Base-by-base conservation (phyloP, 108 stramenopile species). In the Discostella pseudostelligera region DNA sequence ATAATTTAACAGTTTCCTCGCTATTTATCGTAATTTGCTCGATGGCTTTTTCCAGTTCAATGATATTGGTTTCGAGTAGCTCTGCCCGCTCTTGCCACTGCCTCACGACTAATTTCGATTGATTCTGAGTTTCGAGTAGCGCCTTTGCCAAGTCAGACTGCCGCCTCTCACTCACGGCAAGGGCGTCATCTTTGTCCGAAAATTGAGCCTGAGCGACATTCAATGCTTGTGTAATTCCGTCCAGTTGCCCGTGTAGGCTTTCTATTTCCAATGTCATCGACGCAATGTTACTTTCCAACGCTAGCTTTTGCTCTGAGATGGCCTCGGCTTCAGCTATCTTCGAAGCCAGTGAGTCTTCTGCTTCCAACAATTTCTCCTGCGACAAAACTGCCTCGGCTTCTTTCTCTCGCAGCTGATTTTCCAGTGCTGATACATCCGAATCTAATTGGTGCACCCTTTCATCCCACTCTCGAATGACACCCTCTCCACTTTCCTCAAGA, bases 41-140 rank as follows among this genome's bases (percentile, higher is more conserved):
- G 0, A 85, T 49, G 10, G 81, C 44, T 39, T 56, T 39, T 43
- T 88, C 79, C 29, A 89, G 44, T 62, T 84, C 85, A 35, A 67
- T 56, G 28, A 76, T 54, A 43, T 40, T 70, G 11, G 53, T 21
- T 43, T 69, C 62, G 20, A 67, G 70, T 47, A 73, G 47, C 13
- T 76, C 60, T 35, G 69, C 57, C 20, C 74, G 47, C 17, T 81
- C 74, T 61, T 85, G 82, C 84, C 83, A 87, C 62, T 84, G 86
- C 9, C 51, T 61, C 12, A 87, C 74, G 24, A 78, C 81, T 28
- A 58, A 64, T 55, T 87, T 82, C 2, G 79, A 78, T 43, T 85
- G 81, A 37, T 63, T 46, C 47, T 72, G 64, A 11, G 74, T 69
- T 56, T 76, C 76, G 13, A 72, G 44, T n/a, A 84, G 51, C 63